These are phyloP conservation scores for Lachnellula cervina DNA, from an alignment of 2,329 filamentous ascomycete genomes.

Conservation along the genomic window DNA sequence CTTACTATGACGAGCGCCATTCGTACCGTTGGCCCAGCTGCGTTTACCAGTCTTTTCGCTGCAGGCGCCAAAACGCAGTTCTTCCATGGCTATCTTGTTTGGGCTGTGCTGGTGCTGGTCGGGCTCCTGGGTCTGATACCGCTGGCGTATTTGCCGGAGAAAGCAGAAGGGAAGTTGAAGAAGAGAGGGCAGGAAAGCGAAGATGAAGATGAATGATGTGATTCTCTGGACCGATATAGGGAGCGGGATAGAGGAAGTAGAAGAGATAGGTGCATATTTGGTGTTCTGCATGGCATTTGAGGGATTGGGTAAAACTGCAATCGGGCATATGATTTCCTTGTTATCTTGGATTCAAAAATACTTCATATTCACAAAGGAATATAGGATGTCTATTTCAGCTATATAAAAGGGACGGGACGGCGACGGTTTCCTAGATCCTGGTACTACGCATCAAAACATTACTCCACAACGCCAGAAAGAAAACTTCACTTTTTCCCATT, in stretches of 20 bases:
- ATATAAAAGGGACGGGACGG: no score
- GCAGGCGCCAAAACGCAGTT: slow-evolving; percentile 58
- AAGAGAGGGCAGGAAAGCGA: background rate
- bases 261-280: no score
- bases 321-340: no score
- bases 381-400: no score
- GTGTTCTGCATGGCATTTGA: no score
- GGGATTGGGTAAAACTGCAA: no score
- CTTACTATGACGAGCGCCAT: slow-evolving; percentile 58
- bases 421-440: no score
- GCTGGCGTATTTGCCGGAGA: slow-evolving; percentile 33
- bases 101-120: slow-evolving; percentile 49
- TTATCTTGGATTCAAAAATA: no score
- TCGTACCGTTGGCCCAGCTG: slow-evolving; percentile 60
- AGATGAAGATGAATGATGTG: background rate
- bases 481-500: no score
- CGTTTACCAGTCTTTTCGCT: slow-evolving; percentile 65
- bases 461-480: no score
- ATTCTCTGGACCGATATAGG: background rate
- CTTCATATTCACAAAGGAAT: no score
- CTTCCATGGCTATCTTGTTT: slow-evolving; percentile 60
- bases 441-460: no score
- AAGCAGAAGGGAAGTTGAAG: slow-evolving; percentile 22
- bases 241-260: background rate
- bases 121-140: slow-evolving; percentile 30